Evolutionary conservation across 192 early-diverging fungal genomes (phyloP).

Genomic region (Coemansia guatemalensis): DNA sequence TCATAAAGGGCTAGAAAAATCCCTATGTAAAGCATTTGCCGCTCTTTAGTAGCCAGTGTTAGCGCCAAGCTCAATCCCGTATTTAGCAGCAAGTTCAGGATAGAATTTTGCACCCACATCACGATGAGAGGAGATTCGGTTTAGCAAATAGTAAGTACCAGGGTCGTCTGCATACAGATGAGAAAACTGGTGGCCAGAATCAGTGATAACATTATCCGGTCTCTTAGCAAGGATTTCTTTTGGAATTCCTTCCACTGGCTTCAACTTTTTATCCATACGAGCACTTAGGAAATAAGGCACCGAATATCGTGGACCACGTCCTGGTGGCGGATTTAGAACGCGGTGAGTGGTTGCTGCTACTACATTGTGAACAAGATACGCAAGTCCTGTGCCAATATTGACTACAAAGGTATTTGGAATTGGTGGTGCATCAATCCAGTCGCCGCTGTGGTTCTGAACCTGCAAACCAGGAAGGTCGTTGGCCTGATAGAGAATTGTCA

Average conservation of each 20-base stretch:
- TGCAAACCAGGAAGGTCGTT: constrained; percentile 62
- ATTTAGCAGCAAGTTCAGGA: constrained; percentile 11
- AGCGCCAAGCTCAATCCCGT: constrained; percentile 5
- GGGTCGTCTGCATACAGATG: constrained; percentile 14
- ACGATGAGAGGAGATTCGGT: constrained; percentile 39
- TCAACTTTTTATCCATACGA: constrained; percentile 38
- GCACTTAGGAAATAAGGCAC: constrained; percentile 61
- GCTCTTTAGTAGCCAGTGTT: too few species aligned
- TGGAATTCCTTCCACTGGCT: constrained; percentile 26
- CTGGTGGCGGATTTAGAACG: constrained; percentile 55
- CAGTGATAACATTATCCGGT: constrained; percentile 30
- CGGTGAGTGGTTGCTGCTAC: constrained; percentile 61
- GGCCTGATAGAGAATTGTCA: constrained; percentile 59
- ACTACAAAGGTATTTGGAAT: constrained; percentile 62
- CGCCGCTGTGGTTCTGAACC: constrained; percentile 59
- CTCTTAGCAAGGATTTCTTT: constrained; percentile 14
- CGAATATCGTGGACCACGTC: constrained; percentile 54
- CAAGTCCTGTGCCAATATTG: constrained; percentile 65
- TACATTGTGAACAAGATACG: constrained; percentile 52
- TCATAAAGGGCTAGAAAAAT: too few species aligned
- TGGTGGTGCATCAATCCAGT: constrained; percentile 63
- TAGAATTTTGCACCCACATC: constrained; percentile 30
- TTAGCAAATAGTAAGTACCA: constrained; percentile 18
- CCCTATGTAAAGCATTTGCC: too few species aligned
- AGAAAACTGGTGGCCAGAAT: constrained; percentile 35